Percentiles rank a stretch among this genome's conserved stretches.
phyloP scores from a whole-genome alignment of 169 alveolate species.

The Pseudocohnilembus persalinus region DNA sequence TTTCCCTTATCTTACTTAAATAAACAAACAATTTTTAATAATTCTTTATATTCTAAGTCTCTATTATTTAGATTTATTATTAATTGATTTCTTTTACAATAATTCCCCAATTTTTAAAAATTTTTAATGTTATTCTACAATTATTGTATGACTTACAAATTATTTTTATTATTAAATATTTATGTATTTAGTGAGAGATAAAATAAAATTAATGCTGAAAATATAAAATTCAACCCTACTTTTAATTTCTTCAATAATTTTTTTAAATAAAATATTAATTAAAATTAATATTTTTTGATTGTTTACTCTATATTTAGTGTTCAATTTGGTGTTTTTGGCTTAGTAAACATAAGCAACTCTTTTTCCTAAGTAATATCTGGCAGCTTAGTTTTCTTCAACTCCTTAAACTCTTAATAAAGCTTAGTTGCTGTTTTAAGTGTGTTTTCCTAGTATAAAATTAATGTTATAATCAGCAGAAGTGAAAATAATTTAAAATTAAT shows the following conservation, averaged over 20 bases:
- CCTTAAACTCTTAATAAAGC: slow-evolving; percentile 96
- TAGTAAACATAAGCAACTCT: slow-evolving; percentile 97
- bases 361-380: slow-evolving; percentile 97
- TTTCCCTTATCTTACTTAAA: neutral
- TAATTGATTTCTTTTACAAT: neutral
- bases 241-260: neutral
- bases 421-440: slow-evolving; percentile 93
- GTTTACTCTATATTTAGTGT: slow-evolving; percentile 92
- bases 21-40: neutral
- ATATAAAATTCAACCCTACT: neutral
- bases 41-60: slow-evolving; percentile 2
- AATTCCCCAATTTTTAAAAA: neutral
- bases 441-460: slow-evolving; percentile 52
- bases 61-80: neutral
- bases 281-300: too few species aligned
- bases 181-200: neutral
- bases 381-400: slow-evolving; percentile 94
- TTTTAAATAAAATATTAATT: too few species aligned
- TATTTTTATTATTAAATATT: neutral
- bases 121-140: neutral
- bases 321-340: slow-evolving; percentile 91
- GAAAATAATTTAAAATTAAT: too few species aligned
- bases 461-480: too few species aligned
- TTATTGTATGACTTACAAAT: neutral
- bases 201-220: slow-evolving; percentile 1